Conservation (phyloP, 1,139 yeast genomes). For the Geotrichum klebahnii region DNA sequence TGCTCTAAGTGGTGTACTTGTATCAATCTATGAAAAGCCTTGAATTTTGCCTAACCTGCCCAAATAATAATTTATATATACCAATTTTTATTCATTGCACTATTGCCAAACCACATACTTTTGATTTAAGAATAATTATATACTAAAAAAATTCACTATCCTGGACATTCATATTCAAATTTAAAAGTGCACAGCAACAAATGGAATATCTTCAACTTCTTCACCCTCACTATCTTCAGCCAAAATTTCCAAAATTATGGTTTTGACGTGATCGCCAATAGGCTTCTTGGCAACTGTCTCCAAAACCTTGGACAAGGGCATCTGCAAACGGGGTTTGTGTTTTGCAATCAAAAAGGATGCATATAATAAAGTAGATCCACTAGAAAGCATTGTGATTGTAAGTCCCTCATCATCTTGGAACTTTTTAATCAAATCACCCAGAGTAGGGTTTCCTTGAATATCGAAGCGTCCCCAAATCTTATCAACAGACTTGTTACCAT, state of each 20-base stretch:
- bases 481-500: constrained; percentile 67
- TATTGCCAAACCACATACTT: too few species aligned
- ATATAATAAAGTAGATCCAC: constrained; percentile 82
- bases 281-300: constrained; percentile 82
- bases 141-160: not conserved
- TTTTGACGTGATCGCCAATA: constrained; percentile 66
- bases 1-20: too few species aligned
- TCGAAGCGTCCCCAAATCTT: constrained; percentile 94
- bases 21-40: too few species aligned
- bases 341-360: constrained; percentile 93
- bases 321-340: constrained; percentile 71
- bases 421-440: constrained; percentile 68
- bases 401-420: constrained; percentile 80
- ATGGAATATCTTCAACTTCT: constrained; percentile 91
- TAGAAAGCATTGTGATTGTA: constrained; percentile 84
- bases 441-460: constrained; percentile 69
- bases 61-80: too few species aligned
- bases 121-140: not conserved
- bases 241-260: constrained; percentile 81
- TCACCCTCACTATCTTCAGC: constrained; percentile 91
- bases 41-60: too few species aligned
- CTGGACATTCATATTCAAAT: too few species aligned
- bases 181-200: constrained; percentile 44
- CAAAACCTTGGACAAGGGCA: constrained; percentile 69
- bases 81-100: too few species aligned